Evolutionary conservation across 495 filamentous ascomycete genomes (phyloP).

Genomic region (Neurospora sublineolata): DNA sequence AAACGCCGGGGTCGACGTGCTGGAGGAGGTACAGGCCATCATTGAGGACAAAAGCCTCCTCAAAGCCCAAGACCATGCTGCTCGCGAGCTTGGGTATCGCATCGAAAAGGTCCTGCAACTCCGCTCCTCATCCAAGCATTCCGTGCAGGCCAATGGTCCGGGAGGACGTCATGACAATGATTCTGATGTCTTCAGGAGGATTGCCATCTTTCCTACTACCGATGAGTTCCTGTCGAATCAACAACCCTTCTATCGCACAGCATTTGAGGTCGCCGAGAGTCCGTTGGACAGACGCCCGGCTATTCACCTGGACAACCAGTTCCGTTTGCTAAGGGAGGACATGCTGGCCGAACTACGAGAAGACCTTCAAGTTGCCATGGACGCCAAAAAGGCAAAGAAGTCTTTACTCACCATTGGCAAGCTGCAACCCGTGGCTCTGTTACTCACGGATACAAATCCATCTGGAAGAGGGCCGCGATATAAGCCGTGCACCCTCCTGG

Average conservation of each 20-base stretch:
- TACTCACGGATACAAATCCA: not conserved
- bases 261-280: conserved; percentile 27
- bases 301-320: conserved; percentile 64
- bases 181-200: conserved; percentile 46
- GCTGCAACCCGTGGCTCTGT: conserved; percentile 10
- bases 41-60: conserved; percentile 19
- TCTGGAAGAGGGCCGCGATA: conserved; percentile 8
- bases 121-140: not conserved
- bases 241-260: conserved; percentile 46
- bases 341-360: conserved; percentile 57
- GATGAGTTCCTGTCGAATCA: conserved; percentile 53
- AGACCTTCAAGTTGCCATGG: conserved; percentile 38
- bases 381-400: conserved; percentile 31
- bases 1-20: conserved; percentile 18
- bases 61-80: conserved; percentile 17
- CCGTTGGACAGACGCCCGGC: conserved; percentile 28
- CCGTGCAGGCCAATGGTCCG: conserved; percentile 18
- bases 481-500: conserved; percentile 32
- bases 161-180: conserved; percentile 80
- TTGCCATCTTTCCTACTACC: conserved; percentile 54
- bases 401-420: not conserved
- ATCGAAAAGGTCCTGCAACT: conserved; percentile 16
- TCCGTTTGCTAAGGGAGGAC: conserved; percentile 65
- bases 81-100: conserved; percentile 18
- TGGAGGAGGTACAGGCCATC: conserved; percentile 18